Percentiles rank a stretch among this genome's conserved stretches.
These are phyloP conservation scores for Hypoxylon fragiforme DNA, from an alignment of 495 filamentous ascomycete genomes.

Conservation along the genomic window DNA sequence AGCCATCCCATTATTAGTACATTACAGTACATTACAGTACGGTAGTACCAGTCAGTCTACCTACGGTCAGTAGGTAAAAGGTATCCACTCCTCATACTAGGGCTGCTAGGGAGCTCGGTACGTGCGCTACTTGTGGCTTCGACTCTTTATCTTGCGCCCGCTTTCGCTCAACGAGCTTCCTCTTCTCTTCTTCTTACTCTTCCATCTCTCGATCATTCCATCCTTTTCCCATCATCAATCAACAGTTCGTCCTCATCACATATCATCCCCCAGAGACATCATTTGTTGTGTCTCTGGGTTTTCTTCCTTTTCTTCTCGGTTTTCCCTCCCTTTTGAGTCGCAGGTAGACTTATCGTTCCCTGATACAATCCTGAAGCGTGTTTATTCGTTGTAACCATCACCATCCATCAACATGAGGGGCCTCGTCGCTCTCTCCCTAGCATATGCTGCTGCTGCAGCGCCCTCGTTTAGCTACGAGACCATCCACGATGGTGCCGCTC, in stretches of 20 bases:
- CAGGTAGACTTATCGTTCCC: constrained; percentile 48
- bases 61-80: background rate
- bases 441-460: constrained; percentile 70
- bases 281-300: constrained; percentile 34
- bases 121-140: constrained; percentile 14
- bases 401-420: constrained; percentile 68
- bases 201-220: constrained; percentile 39
- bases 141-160: constrained; percentile 36
- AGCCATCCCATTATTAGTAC: constrained; percentile 14
- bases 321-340: constrained; percentile 40
- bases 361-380: constrained; percentile 18
- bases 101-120: constrained; percentile 14
- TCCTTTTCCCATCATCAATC: constrained; percentile 49
- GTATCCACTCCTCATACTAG: constrained; percentile 2
- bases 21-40: no score
- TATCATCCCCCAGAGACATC: constrained; percentile 33
- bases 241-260: constrained; percentile 18
- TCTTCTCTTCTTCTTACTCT: constrained; percentile 32
- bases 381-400: constrained; percentile 14
- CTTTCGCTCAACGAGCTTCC: constrained; percentile 31
- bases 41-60: background rate
- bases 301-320: constrained; percentile 32
- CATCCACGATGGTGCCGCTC: constrained; percentile 84
- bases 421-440: constrained; percentile 66
- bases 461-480: constrained; percentile 74